A percentile compares a stretch with the other conserved stretches of the same genome.
phyloP scores from a whole-genome alignment of 257 asterid genomes.

The Solanum habrochaites region DNA sequence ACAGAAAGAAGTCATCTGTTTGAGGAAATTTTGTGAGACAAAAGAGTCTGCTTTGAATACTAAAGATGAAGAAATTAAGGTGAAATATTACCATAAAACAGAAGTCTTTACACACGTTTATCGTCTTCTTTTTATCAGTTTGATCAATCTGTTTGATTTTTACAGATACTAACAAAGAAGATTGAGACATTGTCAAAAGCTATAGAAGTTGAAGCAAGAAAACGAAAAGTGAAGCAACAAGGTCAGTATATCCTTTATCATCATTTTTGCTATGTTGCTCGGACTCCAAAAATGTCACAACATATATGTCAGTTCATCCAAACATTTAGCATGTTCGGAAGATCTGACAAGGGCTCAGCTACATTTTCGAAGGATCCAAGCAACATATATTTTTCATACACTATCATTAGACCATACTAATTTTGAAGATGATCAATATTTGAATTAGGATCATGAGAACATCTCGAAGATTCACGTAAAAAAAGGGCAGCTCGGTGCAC shows the following conservation, averaged over 20 bases:
- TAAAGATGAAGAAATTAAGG: slow-evolving; percentile 79
- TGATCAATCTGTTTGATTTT: not conserved
- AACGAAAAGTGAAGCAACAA: slow-evolving; percentile 55
- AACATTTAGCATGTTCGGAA: not conserved
- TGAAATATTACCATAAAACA: not conserved
- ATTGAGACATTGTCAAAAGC: slow-evolving; percentile 56
- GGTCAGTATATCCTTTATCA: slow-evolving; percentile 29
- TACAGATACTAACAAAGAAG: slow-evolving; percentile 61
- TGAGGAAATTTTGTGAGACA: slow-evolving; percentile 53
- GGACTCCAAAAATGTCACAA: not conserved
- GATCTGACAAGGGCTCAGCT: not conserved
- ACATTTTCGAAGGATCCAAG: not conserved
- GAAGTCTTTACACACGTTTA: not conserved
- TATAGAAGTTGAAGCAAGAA: slow-evolving; percentile 53
- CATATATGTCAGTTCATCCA: not conserved
- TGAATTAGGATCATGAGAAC: not conserved
- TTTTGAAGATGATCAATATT: slow-evolving; percentile 25
- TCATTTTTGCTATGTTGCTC: not conserved
- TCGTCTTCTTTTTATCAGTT: not conserved
- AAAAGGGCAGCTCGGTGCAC: not conserved
- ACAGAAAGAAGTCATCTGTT: slow-evolving; percentile 69
- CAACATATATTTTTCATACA: slow-evolving; percentile 14
- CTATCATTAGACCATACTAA: slow-evolving; percentile 23
- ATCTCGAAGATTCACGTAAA: not conserved
- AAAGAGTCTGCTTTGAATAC: slow-evolving; percentile 41